These are phyloP conservation scores for Adansonia gregorii DNA, from an alignment of 441 rosid genomes.

Conservation along the genomic window DNA sequence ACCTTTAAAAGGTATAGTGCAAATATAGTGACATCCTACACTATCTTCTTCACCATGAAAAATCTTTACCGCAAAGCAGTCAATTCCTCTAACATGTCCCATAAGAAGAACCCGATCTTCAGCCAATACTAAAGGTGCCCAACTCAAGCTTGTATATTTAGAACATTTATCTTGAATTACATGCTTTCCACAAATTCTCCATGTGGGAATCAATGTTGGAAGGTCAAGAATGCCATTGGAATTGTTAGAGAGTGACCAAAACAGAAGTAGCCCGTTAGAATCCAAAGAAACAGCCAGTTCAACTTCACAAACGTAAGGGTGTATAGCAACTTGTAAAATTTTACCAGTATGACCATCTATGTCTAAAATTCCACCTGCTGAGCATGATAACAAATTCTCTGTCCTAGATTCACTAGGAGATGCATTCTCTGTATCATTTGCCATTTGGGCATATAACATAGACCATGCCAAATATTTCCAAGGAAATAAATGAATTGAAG, in stretches of 20 bases:
- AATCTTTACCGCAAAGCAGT: constrained; percentile 71
- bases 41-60: constrained; percentile 43
- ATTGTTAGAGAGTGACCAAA: constrained; percentile 63
- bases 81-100: constrained; percentile 82
- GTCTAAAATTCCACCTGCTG: constrained; percentile 46
- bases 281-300: constrained; percentile 81
- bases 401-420: constrained; percentile 39
- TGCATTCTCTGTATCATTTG: constrained; percentile 41
- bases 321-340: constrained; percentile 67
- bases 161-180: constrained; percentile 41
- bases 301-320: constrained; percentile 57
- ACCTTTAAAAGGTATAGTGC: constrained; percentile 71
- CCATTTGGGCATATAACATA: constrained; percentile 44
- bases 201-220: constrained; percentile 56
- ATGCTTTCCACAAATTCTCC: constrained; percentile 72
- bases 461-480: constrained; percentile 64
- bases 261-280: constrained; percentile 72
- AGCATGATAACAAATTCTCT: constrained; percentile 40
- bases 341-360: constrained; percentile 72
- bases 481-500: constrained; percentile 58
- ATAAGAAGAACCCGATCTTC: constrained; percentile 67
- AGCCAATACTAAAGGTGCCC: constrained; percentile 74
- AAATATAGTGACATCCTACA: constrained; percentile 52
- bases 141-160: constrained; percentile 74
- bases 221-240: constrained; percentile 48